Evolutionary conservation across 768 basidiomycete genomes (phyloP), one percentile per base, ranked within the genome.

Genomic region (Sistotremastrum suecicum): DNA sequence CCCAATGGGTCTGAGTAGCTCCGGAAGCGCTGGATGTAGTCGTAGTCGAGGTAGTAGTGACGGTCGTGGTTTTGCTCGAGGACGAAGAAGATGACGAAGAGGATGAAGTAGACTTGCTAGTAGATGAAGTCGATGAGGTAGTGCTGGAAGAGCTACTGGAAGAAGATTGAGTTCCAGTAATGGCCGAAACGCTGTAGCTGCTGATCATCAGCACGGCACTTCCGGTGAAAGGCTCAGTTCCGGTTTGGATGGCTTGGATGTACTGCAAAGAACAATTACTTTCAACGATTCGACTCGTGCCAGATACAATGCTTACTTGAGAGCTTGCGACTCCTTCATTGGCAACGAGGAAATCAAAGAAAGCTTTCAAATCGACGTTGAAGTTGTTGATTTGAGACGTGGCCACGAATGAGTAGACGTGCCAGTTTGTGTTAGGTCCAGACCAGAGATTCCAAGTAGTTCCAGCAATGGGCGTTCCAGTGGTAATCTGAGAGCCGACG

Each of bases 361-460:
- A 76, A 20, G 57, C 66, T 41, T 70, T 72, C 53, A 78, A 58
- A 51, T 77, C 74, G 20, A 54, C 71, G 46, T 57, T 64, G 63
- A 77, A 78, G 54, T 66, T 56, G 36, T 56, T 71, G 57, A 78
- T 65, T 52, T 75, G 58, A 0, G 70, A 74, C 2, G 59, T 45
- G 2, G 63, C 56, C 51, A 76, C 70, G 58, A 78, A 78, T 6
- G 73, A 74, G 49, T 72, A 57, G 8, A 75, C 74, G 56, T 75
- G 54, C 74, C 74, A 76, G 61, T 71, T 71, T 12, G 60, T 43
- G 54, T 74, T 74, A 3, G 72, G 68, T 20, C 75, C 74, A 41
- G 56, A 61, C 74, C 74, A 78, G 33, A 77, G 60, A 49, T 71
- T 66, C 76, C 76, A 79, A 2, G 66, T 66, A 55, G 73, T 62